Base-by-base conservation (phyloP, 768 basidiomycete species). In the Pulveroboletus sp. region DNA sequence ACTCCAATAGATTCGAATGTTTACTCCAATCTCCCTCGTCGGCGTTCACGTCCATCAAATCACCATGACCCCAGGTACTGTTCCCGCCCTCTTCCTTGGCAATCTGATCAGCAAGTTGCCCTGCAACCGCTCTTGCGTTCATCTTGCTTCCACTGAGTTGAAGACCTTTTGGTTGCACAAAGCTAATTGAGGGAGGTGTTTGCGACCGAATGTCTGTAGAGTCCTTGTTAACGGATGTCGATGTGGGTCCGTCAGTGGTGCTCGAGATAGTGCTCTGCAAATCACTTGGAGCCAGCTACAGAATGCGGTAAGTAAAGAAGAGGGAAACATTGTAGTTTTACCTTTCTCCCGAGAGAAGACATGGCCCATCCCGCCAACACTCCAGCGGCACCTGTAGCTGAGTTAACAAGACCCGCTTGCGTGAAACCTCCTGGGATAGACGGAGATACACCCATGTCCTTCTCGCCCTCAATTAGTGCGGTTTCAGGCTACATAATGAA, bases 321-420 rank as follows among this genome's bases (percentile, higher is more conserved):
- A 36, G 11, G 1, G 7, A 35, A 1, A 27, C 3, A 2, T 17
- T 11, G 18, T 40, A 11, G 5, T 12, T 71, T 28, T 46, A 88
- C 89, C 75, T 87, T 89, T 71, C 83, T 93, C 26, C 88, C 84
- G 0, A 97, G 61, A 0, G 89, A 93, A 5, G 92, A 88, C 38
- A 97, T 91, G 2, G 95, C 95, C 95, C 95, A 98, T 6, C 93
- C 92, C 12, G 95, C 94, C 3, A 99, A 72, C 15, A 85, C 88
- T 8, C 89, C 86, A 15, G 94, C 95, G 3, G 93, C 94, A 0
- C 93, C 93, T 0, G 93, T 85, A 0, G 95, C 93, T 5, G 84
- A 84, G 57, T 85, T 92, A 14, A 90, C 90, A 2, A 96, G 69
- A 10, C 76, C 59, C 40, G 56, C 52, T 50, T 62, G 55, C 40